Evolutionary conservation across 1,284 basidiomycete genomes (phyloP).

Genomic region (Cutaneotrichosporon arboriforme): DNA sequence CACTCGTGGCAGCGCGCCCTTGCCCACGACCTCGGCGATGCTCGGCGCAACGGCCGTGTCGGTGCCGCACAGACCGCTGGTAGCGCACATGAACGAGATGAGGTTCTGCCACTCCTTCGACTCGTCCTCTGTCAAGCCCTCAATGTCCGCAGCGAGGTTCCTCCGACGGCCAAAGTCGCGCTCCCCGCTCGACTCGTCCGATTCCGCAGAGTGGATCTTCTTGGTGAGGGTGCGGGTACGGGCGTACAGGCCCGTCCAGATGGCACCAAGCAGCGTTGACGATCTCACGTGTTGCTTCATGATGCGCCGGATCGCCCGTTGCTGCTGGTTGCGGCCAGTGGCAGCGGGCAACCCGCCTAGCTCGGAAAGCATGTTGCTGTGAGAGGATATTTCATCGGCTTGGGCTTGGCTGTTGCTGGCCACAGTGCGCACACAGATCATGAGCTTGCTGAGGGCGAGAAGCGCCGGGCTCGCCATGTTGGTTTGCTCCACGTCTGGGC

Average conservation of each 20-base stretch:
- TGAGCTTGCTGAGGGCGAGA: conserved; percentile 25
- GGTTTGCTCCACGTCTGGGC: conserved; percentile 34
- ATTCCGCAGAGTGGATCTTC: conserved; percentile 30
- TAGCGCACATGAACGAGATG: conserved; percentile 70
- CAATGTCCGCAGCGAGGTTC: conserved; percentile 33
- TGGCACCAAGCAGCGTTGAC: conserved; percentile 18
- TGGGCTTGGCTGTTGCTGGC: conserved; percentile 13
- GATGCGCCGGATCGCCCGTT: conserved; percentile 35
- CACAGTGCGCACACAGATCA: conserved; percentile 21
- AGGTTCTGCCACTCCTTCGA: conserved; percentile 80
- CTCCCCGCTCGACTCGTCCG: conserved; percentile 15
- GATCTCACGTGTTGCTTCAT: conserved; percentile 19
- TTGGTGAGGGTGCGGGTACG: conserved; percentile 22
- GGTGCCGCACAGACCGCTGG: conserved; percentile 61
- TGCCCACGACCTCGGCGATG: conserved; percentile 57
- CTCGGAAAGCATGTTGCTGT: conserved; percentile 24
- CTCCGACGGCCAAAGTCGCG: conserved; percentile 23
- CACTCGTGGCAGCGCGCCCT: conserved; percentile 61
- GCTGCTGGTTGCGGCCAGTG: conserved; percentile 42
- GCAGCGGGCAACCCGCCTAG: conserved; percentile 27
- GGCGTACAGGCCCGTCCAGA: conserved; percentile 30
- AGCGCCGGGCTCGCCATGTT: conserved; percentile 25
- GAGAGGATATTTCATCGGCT: conserved; percentile 13
- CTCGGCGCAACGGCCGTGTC: conserved; percentile 19
- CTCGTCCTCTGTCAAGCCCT: conserved; percentile 55